Evolutionary conservation across 208 protist species (phyloP).

Genomic region (Trypanosoma melophagium): DNA sequence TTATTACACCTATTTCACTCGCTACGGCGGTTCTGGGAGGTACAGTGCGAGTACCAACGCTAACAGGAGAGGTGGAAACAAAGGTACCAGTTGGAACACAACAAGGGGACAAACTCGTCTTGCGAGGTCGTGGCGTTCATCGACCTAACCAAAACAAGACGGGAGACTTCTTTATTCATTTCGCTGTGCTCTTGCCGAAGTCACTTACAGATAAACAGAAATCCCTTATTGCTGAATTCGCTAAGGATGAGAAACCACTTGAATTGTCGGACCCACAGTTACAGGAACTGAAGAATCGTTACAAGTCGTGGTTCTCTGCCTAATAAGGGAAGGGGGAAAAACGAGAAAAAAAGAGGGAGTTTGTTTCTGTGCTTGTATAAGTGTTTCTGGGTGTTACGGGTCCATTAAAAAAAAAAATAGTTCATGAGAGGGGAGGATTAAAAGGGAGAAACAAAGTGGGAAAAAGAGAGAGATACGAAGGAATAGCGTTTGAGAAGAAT

Average conservation of each 20-base stretch:
- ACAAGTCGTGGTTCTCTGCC: slow-evolving; percentile 76
- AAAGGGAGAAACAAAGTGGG: not conserved
- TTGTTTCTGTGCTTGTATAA: not conserved
- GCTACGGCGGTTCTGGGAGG: slow-evolving; percentile 80
- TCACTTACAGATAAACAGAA: slow-evolving; percentile 79
- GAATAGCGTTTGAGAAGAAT: not conserved
- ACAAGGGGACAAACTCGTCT: slow-evolving; percentile 88
- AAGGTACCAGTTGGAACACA: slow-evolving; percentile 85
- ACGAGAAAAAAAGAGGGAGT: not conserved
- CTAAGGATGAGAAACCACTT: slow-evolving; percentile 82
- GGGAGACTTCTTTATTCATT: slow-evolving; percentile 90
- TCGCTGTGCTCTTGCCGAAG: slow-evolving; percentile 83
- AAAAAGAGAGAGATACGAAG: not conserved
- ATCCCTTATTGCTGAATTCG: slow-evolving; percentile 75
- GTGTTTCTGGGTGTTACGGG: not conserved
- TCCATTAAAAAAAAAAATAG: slow-evolving; percentile 11
- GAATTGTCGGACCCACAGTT: slow-evolving; percentile 71
- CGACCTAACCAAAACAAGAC: slow-evolving; percentile 82
- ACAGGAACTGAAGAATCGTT: slow-evolving; percentile 82
- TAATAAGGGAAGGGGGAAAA: slow-evolving; percentile 18
- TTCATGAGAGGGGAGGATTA: not conserved
- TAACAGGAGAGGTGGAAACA: slow-evolving; percentile 84
- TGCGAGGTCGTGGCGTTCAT: slow-evolving; percentile 81
- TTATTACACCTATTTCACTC: slow-evolving; percentile 78
- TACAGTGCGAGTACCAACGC: slow-evolving; percentile 70